phyloP scores from a whole-genome alignment of 768 basidiomycete species.

The Collybia sp. region DNA sequence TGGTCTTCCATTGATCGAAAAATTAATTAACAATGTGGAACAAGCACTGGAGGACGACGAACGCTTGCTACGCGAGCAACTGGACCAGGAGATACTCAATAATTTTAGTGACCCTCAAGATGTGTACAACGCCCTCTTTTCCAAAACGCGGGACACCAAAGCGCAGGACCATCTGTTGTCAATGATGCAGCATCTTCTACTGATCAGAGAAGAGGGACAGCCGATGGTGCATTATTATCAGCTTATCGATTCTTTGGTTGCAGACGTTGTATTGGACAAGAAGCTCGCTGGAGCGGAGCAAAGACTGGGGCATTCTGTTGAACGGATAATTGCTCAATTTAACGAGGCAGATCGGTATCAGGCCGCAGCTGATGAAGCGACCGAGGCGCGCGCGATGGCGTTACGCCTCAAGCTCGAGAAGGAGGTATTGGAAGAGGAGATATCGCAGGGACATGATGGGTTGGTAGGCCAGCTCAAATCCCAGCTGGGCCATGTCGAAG shows the following conservation, averaged over 20 bases:
- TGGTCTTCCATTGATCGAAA: slow-evolving; percentile 58
- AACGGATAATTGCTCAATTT: slow-evolving; percentile 82
- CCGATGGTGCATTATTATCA: slow-evolving; percentile 86
- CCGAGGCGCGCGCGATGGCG: slow-evolving; percentile 58
- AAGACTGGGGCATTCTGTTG: slow-evolving; percentile 85
- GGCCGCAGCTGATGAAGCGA: slow-evolving; percentile 72
- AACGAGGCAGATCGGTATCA: slow-evolving; percentile 86
- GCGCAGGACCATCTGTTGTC: slow-evolving; percentile 85
- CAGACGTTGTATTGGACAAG: slow-evolving; percentile 90
- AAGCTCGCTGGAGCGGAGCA: slow-evolving; percentile 82
- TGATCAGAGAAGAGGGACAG: slow-evolving; percentile 86
- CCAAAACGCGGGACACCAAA: slow-evolving; percentile 72
- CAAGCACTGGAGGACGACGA: slow-evolving; percentile 71
- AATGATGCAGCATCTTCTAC: slow-evolving; percentile 90
- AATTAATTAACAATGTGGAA: slow-evolving; percentile 59
- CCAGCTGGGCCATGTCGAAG: slow-evolving; percentile 64
- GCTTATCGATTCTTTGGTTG: slow-evolving; percentile 83
- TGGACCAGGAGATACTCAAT: slow-evolving; percentile 71
- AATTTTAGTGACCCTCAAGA: slow-evolving; percentile 81
- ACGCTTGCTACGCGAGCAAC: slow-evolving; percentile 59
- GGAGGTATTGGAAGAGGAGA: slow-evolving; percentile 74
- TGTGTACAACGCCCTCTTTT: slow-evolving; percentile 77
- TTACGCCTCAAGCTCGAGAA: slow-evolving; percentile 76
- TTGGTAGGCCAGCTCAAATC: slow-evolving; percentile 78
- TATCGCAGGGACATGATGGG: slow-evolving; percentile 78